A percentile compares a stretch with the other conserved stretches of the same genome.
phyloP scores from a whole-genome alignment of 352 stramenopile species.

The Globisporangium perplexum region DNA sequence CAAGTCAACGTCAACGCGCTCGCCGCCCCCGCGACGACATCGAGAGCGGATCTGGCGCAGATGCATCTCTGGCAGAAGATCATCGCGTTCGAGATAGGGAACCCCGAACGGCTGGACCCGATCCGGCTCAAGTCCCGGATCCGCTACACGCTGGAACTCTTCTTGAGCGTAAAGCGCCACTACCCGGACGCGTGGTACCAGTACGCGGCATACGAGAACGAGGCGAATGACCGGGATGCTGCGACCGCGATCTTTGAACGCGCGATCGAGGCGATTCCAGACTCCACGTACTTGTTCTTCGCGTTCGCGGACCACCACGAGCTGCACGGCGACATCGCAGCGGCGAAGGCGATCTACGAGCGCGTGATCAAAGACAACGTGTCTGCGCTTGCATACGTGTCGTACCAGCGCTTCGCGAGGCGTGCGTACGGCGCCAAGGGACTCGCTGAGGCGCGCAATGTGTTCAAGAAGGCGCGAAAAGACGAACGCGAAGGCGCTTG shows the following conservation, averaged over 20 bases:
- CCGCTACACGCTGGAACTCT: conserved; percentile 79
- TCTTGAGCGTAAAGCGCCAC: conserved; percentile 71
- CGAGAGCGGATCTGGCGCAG: conserved; percentile 29
- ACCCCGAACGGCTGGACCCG: conserved; percentile 77
- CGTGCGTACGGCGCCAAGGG: conserved; percentile 73
- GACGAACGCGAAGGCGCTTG: conserved; percentile 78
- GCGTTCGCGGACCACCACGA: conserved; percentile 80
- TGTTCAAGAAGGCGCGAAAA: conserved; percentile 81
- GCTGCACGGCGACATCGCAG: conserved; percentile 49
- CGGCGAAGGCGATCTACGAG: conserved; percentile 79
- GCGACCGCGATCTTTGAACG: conserved; percentile 64
- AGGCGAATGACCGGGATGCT: conserved; percentile 65
- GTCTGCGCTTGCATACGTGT: conserved; percentile 76
- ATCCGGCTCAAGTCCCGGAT: conserved; percentile 74
- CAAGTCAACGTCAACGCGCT: conserved; percentile 67
- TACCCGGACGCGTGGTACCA: conserved; percentile 85
- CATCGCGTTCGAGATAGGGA: conserved; percentile 66
- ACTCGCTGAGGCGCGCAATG: conserved; percentile 60
- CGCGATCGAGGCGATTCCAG: conserved; percentile 65
- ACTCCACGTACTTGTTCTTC: conserved; percentile 80
- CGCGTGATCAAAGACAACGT: conserved; percentile 66
- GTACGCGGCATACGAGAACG: conserved; percentile 77
- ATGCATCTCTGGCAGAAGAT: conserved; percentile 81
- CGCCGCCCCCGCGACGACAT: conserved; percentile 33
- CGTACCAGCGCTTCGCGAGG: conserved; percentile 80